Evolutionary conservation across 2,329 filamentous ascomycete genomes (phyloP).

Genomic region (Diplodia scrobiculata): DNA sequence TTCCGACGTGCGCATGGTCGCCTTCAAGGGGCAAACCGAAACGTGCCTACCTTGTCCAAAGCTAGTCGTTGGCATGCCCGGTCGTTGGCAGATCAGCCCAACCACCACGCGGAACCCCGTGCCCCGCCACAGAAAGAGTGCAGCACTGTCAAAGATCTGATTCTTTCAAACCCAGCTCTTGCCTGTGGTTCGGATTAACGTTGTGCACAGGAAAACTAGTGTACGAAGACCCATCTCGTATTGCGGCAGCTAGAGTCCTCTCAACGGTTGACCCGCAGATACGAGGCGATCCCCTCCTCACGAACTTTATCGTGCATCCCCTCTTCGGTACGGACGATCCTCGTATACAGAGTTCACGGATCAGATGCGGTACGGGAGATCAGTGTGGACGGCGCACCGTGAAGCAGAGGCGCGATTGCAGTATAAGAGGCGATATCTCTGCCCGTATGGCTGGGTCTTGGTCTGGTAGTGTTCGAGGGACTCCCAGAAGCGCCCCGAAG

Average conservation of each 20-base stretch:
- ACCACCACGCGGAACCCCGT: neutral
- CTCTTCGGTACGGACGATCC: slow-evolving; percentile 18
- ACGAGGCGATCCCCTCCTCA: slow-evolving; percentile 21
- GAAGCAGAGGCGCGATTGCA: neutral
- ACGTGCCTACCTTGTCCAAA: neutral
- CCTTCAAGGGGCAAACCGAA: neutral
- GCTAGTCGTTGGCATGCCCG: neutral
- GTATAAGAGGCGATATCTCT: neutral
- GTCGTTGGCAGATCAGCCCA: neutral
- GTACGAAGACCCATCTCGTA: slow-evolving; percentile 13
- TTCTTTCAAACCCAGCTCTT: neutral
- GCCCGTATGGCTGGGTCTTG: too few relatives aligned
- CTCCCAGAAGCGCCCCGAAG: neutral
- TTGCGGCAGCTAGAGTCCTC: slow-evolving; percentile 13
- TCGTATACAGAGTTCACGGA: slow-evolving; percentile 21
- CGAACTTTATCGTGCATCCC: slow-evolving; percentile 15
- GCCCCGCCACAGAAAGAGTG: neutral
- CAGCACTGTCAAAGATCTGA: neutral
- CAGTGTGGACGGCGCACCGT: slow-evolving; percentile 1
- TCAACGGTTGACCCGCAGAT: slow-evolving; percentile 11
- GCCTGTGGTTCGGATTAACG: neutral
- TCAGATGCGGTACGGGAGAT: neutral
- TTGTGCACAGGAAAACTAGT: neutral
- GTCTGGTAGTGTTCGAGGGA: neutral
- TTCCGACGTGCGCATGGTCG: too few relatives aligned